A percentile compares a stretch with the other conserved stretches of the same genome.
phyloP scores from a whole-genome alignment of 345 rosid species.

The Hirschfeldia incana region DNA sequence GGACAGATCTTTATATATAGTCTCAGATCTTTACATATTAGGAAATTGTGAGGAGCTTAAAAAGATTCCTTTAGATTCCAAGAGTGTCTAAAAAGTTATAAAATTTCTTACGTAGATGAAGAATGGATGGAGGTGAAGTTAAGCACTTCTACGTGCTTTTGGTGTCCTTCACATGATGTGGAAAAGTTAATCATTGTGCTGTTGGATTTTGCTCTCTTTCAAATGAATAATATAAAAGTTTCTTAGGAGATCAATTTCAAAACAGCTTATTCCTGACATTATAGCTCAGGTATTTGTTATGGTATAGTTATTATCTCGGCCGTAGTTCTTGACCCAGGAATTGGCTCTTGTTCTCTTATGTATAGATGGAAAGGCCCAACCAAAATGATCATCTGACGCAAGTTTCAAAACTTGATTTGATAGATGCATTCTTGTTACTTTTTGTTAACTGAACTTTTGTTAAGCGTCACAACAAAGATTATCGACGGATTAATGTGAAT shows the following conservation, averaged over 20 bases:
- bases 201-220: not conserved
- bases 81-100: not conserved
- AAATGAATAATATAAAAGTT: not conserved
- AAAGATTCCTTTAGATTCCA: not conserved
- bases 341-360: too few relatives aligned
- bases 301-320: not conserved
- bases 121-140: not conserved
- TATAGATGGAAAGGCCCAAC: not conserved
- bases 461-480: not conserved
- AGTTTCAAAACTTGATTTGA: not conserved
- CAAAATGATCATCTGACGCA: not conserved
- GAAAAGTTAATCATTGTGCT: not conserved
- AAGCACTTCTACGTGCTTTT: not conserved
- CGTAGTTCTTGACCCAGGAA: not conserved
- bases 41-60: not conserved
- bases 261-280: not conserved
- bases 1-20: not conserved
- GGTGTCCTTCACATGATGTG: not conserved
- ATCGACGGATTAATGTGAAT: not conserved
- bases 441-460: not conserved
- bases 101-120: not conserved
- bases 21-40: too few relatives aligned
- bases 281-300: not conserved
- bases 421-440: not conserved
- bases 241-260: not conserved